These are phyloP conservation scores for Aspergillus thermomutatus DNA, from an alignment of 2,329 filamentous ascomycete genomes.

Conservation along the genomic window DNA sequence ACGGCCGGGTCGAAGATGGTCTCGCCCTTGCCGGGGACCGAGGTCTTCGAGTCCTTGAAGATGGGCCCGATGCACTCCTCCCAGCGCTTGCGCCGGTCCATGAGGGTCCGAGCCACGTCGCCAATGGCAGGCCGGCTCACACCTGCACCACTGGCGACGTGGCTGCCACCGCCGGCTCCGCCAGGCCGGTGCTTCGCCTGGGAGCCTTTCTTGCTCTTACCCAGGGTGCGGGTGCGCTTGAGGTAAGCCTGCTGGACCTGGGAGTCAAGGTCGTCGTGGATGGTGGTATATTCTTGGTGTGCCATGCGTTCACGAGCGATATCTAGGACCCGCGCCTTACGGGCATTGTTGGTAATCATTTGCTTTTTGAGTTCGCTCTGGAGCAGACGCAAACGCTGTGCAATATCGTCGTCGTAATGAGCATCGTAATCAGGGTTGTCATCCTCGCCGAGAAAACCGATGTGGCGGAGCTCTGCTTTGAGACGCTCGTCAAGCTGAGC, in stretches of 20 bases:
- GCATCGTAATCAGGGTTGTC: conserved; percentile 75
- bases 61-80: conserved; percentile 86
- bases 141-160: conserved; percentile 42
- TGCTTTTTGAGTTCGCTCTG: conserved; percentile 80
- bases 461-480: conserved; percentile 84
- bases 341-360: conserved; percentile 82
- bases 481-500: conserved; percentile 83
- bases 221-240: conserved; percentile 90
- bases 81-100: conserved; percentile 89
- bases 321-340: conserved; percentile 81
- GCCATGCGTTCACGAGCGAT: conserved; percentile 91
- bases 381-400: conserved; percentile 79
- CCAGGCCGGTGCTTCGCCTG: conserved; percentile 60
- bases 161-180: conserved; percentile 69
- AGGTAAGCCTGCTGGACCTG: conserved; percentile 94
- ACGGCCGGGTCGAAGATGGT: conserved; percentile 70
- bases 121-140: conserved; percentile 66
- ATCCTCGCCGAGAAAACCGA: conserved; percentile 76
- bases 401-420: conserved; percentile 91
- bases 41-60: conserved; percentile 77
- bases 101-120: conserved; percentile 83
- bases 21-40: conserved; percentile 66
- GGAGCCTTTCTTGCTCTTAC: conserved; percentile 84
- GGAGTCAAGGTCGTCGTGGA: conserved; percentile 90
- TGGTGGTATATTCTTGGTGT: conserved; percentile 93